Evolutionary conservation across 1,284 basidiomycete species (phyloP).

Genomic region (Ceratobasidium sp.): DNA sequence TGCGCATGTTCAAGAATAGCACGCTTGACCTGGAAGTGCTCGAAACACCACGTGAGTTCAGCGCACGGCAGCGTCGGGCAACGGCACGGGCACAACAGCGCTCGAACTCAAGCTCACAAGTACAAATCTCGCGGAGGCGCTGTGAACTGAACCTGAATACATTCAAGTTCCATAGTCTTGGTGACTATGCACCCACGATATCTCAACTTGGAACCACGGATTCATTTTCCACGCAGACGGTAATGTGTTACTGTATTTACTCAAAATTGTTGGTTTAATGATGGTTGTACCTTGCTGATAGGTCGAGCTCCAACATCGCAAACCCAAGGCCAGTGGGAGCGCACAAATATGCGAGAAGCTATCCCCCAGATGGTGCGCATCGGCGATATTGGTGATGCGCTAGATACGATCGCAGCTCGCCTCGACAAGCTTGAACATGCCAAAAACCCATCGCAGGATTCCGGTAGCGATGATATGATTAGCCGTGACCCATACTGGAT

Average conservation of each 20-base stretch:
- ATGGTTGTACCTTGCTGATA: background rate
- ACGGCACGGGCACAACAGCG: conserved; percentile 6
- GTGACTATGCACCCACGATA: conserved; percentile 56
- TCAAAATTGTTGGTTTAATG: too few species aligned
- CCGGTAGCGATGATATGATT: background rate
- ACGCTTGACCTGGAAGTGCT: conserved; percentile 51
- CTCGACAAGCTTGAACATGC: conserved; percentile 15
- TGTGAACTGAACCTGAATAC: conserved; percentile 54
- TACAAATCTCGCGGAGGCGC: background rate
- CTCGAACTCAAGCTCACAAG: background rate
- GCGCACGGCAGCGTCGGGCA: conserved; percentile 47
- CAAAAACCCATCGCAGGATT: conserved; percentile 5
- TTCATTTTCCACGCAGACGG: conserved; percentile 56
- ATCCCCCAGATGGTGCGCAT: conserved; percentile 49
- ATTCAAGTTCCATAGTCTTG: conserved; percentile 57
- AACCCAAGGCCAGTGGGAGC: conserved; percentile 48
- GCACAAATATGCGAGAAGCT: conserved; percentile 47
- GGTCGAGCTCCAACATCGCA: conserved; percentile 49
- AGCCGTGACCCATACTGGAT: conserved; percentile 43
- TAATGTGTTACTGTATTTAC: conserved; percentile 43
- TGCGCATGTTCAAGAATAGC: conserved; percentile 49
- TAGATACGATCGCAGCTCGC: conserved; percentile 33
- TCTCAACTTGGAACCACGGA: conserved; percentile 57
- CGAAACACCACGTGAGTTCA: conserved; percentile 53
- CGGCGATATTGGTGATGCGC: conserved; percentile 38